Percentiles rank a stretch among this genome's conserved stretches.
These are phyloP conservation scores for Chlamydomonas sp. DNA, from an alignment of 139 green algal genomes.

Conservation along the genomic window DNA sequence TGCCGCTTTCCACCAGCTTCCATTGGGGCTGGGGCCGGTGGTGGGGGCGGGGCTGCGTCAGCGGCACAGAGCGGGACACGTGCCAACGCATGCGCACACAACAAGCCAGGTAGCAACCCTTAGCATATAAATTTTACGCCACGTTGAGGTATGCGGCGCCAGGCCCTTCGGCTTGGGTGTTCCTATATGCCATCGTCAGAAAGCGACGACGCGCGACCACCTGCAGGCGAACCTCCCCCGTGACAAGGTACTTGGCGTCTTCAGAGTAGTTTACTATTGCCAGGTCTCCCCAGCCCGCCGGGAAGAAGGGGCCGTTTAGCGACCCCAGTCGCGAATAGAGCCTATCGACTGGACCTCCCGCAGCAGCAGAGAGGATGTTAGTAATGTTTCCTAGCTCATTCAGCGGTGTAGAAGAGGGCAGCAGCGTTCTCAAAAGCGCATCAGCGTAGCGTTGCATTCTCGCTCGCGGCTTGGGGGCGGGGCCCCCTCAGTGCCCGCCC, in stretches of 20 bases:
- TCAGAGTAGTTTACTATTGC: constrained; percentile 33
- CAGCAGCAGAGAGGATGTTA: no score
- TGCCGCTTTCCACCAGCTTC: constrained; percentile 55
- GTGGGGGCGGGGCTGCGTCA: neutral
- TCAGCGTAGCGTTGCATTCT: no score
- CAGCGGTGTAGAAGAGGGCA: no score
- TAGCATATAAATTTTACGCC: neutral
- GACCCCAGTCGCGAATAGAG: constrained; percentile 29
- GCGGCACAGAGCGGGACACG: neutral
- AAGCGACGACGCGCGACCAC: neutral
- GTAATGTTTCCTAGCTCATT: no score
- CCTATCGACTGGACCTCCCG: no score
- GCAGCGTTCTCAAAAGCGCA: no score
- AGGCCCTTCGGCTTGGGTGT: neutral
- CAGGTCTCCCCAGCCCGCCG: constrained; percentile 23
- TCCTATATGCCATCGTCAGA: neutral
- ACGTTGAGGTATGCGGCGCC: neutral
- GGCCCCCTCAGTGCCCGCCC: no score
- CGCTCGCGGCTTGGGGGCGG: no score
- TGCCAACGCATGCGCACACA: neutral
- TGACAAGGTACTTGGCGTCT: constrained; percentile 35
- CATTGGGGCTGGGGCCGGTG: constrained; percentile 56
- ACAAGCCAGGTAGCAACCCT: neutral
- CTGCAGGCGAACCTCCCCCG: constrained; percentile 4
- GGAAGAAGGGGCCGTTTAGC: constrained; percentile 47